Base-by-base conservation (phyloP, 2,329 filamentous ascomycete species). In the Monilinia vaccinii-corymbosi region DNA sequence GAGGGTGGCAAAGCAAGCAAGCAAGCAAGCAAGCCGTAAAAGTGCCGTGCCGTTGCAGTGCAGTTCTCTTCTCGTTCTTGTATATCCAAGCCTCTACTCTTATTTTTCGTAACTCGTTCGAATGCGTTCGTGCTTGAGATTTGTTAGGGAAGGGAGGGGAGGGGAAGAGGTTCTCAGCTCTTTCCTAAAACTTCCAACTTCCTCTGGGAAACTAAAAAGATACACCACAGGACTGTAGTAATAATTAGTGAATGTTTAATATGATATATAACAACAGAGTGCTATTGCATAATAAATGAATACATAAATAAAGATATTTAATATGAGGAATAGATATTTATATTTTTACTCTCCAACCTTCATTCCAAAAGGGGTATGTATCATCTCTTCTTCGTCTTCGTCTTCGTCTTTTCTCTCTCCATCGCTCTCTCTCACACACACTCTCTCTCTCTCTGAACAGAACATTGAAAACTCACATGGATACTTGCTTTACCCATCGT, bases 401-500 rank as follows among this genome's bases (percentile, higher is more conserved):
- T n/a, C n/a, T n/a, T 28, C 25, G 6, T 28, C 25, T 28, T 6
- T 28, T 28, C 25, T 28, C 25, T 28, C 25, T 28, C 6, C 25
- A 6, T 6, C 25, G 3, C 25, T 28, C 25, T 6, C 25, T 28
- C 25, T 28, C 25, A n/a, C 25, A 3, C 25, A 3, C 25, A 3
- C 25, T 28, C 25, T 28, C 25, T 21, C 13, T 44, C 28, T 48
- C 48, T 36, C 3, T 14, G 4, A 14, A 4, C 34, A 36, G 14
- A 36, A 13, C 34, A 14, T 36, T 4, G 59, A 61, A 61, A 58
- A 61, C 51, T 62, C 56, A 57, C 56, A 64, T 63, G 47, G 56
- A 45, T 58, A 58, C 53, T 63, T 56, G 49, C 60, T 44, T 42
- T 63, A 49, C 63, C 63, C 66, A 69, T 69, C 61, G 61, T 58